These are phyloP conservation scores for Trypanosomatidae sp. DNA, from an alignment of 208 protist genomes.

Conservation along the genomic window DNA sequence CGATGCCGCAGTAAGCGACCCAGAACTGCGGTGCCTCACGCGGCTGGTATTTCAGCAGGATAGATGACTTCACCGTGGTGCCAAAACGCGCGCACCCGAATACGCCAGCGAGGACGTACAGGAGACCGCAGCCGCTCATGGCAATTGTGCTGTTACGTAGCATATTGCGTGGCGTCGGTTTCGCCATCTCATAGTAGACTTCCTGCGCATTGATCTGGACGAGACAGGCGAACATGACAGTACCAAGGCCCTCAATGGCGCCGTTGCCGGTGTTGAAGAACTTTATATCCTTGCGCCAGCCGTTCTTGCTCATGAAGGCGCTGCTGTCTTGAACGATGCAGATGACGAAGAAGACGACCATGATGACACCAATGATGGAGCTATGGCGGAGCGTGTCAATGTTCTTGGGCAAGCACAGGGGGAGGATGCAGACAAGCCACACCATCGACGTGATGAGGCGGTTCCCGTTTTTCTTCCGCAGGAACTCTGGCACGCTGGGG, in stretches of 20 bases:
- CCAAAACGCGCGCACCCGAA: conserved; percentile 81
- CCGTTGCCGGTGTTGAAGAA: conserved; percentile 31
- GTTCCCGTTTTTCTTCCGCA: conserved; percentile 30
- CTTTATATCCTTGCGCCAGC: conserved; percentile 42
- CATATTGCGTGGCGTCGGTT: conserved; percentile 43
- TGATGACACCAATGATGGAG: conserved; percentile 47
- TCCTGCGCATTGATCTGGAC: conserved; percentile 60
- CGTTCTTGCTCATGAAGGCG: conserved; percentile 30
- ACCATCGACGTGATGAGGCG: conserved; percentile 46
- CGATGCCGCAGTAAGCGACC: conserved; percentile 59
- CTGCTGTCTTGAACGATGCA: conserved; percentile 45
- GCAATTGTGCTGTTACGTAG: conserved; percentile 32
- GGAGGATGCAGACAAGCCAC: conserved; percentile 65
- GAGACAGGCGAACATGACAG: conserved; percentile 67
- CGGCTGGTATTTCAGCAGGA: conserved; percentile 71
- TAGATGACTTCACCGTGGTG: conserved; percentile 35
- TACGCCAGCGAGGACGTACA: conserved; percentile 74
- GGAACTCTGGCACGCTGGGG: conserved; percentile 27
- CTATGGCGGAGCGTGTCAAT: conserved; percentile 68
- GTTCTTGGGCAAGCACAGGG: conserved; percentile 52
- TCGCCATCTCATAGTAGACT: conserved; percentile 49
- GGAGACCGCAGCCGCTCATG: conserved; percentile 35
- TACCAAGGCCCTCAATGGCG: conserved; percentile 37
- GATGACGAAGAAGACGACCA: conserved; percentile 64
- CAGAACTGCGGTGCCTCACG: conserved; percentile 40